A percentile compares a stretch with the other conserved stretches of the same genome.
Conservation (phyloP, 441 rosid genomes). For the Erodium trifolium region DNA sequence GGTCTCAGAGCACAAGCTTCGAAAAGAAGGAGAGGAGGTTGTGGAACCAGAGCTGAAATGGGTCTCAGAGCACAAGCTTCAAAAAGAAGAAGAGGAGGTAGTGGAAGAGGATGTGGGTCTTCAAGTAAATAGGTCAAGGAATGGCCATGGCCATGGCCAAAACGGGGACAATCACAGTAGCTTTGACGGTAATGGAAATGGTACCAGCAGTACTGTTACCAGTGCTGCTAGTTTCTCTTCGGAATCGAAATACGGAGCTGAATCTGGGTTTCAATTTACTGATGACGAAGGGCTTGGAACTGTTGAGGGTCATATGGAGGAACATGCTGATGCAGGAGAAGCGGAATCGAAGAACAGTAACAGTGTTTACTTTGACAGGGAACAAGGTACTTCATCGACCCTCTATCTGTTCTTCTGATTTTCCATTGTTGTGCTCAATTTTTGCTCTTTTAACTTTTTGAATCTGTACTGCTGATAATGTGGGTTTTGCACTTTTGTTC, state of each 20-base stretch:
- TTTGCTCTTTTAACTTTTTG: not conserved
- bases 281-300: not conserved
- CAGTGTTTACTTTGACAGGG: constrained; percentile 31
- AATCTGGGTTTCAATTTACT: constrained; percentile 1
- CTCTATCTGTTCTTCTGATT: not conserved
- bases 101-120: constrained; percentile 22
- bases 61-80: not conserved
- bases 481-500: no score
- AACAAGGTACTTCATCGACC: constrained; percentile 20
- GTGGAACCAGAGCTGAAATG: constrained; percentile 1
- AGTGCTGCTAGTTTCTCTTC: not conserved
- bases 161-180: not conserved
- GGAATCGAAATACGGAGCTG: not conserved
- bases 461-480: not conserved
- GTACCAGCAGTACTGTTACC: constrained; percentile 3
- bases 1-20: not conserved
- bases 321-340: not conserved
- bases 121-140: constrained; percentile 7
- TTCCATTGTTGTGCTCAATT: not conserved
- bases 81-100: not conserved
- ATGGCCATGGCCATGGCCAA: constrained; percentile 9
- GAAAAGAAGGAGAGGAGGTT: constrained; percentile 13
- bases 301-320: not conserved
- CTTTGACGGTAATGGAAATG: not conserved
- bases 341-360: not conserved